Percentiles rank a stretch among this genome's conserved stretches.
These are phyloP conservation scores for Colletotrichum scovillei DNA, from an alignment of 2,329 filamentous ascomycete species.

Conservation along the genomic window DNA sequence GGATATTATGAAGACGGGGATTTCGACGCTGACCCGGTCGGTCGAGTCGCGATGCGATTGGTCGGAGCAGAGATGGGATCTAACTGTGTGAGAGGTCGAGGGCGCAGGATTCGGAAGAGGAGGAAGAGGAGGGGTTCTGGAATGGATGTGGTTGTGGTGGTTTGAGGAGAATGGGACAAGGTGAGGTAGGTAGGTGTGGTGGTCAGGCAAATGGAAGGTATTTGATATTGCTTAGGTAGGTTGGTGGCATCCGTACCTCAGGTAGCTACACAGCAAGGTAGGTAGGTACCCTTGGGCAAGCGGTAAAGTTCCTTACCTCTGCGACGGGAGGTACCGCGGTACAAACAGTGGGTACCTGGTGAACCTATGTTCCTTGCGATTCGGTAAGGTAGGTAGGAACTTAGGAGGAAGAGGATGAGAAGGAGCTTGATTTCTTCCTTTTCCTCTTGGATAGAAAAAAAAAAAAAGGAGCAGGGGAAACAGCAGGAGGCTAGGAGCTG, in stretches of 20 bases:
- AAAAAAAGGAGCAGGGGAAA: neutral
- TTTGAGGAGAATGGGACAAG: constrained; percentile 1
- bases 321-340: neutral
- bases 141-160: neutral
- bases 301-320: neutral
- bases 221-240: constrained; percentile 3
- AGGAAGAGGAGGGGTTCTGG: neutral
- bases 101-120: neutral
- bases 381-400: neutral
- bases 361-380: constrained; percentile 7
- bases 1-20: constrained; percentile 2
- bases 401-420: neutral
- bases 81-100: neutral
- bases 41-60: constrained; percentile 11
- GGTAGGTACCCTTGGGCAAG: neutral
- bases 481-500: neutral
- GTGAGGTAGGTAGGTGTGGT: neutral
- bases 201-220: constrained; percentile 5
- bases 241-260: neutral
- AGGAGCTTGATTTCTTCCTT: neutral
- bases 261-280: neutral
- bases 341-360: neutral
- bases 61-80: neutral
- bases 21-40: constrained; percentile 8
- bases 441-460: neutral